These are phyloP conservation scores for Penicillium cinerascens DNA, from an alignment of 495 filamentous ascomycete genomes.

Conservation along the genomic window DNA sequence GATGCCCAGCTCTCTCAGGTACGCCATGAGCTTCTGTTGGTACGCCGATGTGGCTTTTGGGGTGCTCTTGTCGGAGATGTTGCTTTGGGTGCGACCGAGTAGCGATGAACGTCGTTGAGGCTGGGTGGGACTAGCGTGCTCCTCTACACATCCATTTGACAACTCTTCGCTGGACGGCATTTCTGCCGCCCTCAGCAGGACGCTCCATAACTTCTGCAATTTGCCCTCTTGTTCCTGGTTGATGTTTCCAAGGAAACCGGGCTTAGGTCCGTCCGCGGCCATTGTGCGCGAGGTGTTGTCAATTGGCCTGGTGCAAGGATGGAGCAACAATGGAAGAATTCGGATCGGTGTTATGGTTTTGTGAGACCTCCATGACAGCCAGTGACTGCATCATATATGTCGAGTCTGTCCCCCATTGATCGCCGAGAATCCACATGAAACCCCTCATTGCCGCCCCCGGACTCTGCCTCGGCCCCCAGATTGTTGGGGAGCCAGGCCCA, in stretches of 20 bases:
- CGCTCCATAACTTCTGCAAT: conserved; percentile 76
- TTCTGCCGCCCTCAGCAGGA: conserved; percentile 70
- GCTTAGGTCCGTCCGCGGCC: conserved; percentile 33
- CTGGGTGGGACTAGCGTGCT: conserved; percentile 14
- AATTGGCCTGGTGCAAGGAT: background rate
- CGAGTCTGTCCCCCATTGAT: conserved; percentile 2
- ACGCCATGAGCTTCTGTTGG: conserved; percentile 22
- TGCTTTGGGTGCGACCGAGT: conserved; percentile 26
- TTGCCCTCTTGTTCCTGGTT: conserved; percentile 80
- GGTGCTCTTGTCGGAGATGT: conserved; percentile 20
- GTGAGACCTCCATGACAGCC: background rate
- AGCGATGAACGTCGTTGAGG: conserved; percentile 23
- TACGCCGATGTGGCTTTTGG: conserved; percentile 11
- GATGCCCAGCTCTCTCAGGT: conserved; percentile 26
- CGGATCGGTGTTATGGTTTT: background rate
- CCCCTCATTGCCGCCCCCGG: conserved; percentile 15
- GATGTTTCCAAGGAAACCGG: conserved; percentile 79
- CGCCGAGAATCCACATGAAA: conserved; percentile 27
- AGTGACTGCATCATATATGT: conserved; percentile 1
- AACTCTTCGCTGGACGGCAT: conserved; percentile 19
- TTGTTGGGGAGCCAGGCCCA: conserved; percentile 5
- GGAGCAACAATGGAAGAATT: background rate
- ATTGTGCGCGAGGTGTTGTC: conserved; percentile 6
- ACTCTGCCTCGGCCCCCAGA: conserved; percentile 24
- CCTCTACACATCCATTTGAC: conserved; percentile 5